Percentiles rank a stretch among this genome's conserved stretches.
Evolutionary conservation across 1,284 basidiomycete species (phyloP).

Genomic region (Boletus mariae): DNA sequence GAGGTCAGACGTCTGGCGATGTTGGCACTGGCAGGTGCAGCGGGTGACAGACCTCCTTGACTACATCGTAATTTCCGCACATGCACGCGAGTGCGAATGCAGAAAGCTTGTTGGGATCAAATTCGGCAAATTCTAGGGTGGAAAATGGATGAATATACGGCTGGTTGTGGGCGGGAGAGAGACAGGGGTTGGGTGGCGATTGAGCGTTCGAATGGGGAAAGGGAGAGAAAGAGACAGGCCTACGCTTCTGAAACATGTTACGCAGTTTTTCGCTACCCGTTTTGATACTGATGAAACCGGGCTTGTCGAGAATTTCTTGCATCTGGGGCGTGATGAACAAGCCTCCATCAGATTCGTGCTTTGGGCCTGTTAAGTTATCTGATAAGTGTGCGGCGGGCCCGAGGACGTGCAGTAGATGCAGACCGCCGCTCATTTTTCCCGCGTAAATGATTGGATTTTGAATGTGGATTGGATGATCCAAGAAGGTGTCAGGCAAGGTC

Average conservation of each 20-base stretch:
- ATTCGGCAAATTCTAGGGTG: slow-evolving; percentile 16
- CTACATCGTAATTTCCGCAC: slow-evolving; percentile 31
- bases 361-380: slow-evolving; percentile 6
- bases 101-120: slow-evolving; percentile 34
- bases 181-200: neutral
- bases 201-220: neutral
- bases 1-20: neutral
- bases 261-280: slow-evolving; percentile 37
- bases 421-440: slow-evolving; percentile 15
- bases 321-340: slow-evolving; percentile 39
- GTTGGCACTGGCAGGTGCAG: neutral
- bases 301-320: slow-evolving; percentile 34
- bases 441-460: neutral
- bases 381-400: neutral
- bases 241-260: slow-evolving; percentile 38
- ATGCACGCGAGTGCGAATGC: slow-evolving; percentile 39
- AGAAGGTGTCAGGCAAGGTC: neutral
- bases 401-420: neutral
- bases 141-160: neutral
- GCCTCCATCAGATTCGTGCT: slow-evolving; percentile 22
- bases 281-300: slow-evolving; percentile 34
- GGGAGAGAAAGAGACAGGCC: slow-evolving; percentile 7
- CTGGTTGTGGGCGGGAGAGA: neutral
- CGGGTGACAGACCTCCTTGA: slow-evolving; percentile 31
- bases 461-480: neutral